phyloP scores from a whole-genome alignment of 2,329 filamentous ascomycete genomes.

The Scytalidium sp. region DNA sequence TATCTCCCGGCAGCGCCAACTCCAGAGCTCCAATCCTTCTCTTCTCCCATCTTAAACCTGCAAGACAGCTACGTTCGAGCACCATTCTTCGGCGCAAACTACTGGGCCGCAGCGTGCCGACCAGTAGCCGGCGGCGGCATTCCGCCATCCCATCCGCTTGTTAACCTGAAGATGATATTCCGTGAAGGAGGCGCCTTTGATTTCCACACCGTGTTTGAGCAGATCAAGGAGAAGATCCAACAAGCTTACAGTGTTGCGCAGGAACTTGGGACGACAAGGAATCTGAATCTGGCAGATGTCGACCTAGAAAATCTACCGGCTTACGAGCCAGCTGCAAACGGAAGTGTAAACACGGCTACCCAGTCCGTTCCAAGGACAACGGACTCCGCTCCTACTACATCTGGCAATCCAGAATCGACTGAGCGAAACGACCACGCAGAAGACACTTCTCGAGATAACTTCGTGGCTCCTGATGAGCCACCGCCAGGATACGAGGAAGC shows the following conservation, averaged over 20 bases:
- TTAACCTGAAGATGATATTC: slow-evolving; percentile 85
- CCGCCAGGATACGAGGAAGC: slow-evolving; percentile 91
- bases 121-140: slow-evolving; percentile 83
- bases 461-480: slow-evolving; percentile 63
- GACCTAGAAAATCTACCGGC: slow-evolving; percentile 85
- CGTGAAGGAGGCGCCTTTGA: slow-evolving; percentile 94
- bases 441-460: not conserved
- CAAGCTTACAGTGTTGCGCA: slow-evolving; percentile 75
- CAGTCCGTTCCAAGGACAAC: not conserved
- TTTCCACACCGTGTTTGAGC: slow-evolving; percentile 78
- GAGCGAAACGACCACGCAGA: not conserved
- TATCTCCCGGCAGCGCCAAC: slow-evolving; percentile 77
- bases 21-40: slow-evolving; percentile 74
- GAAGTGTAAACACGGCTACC: not conserved
- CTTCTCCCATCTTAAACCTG: slow-evolving; percentile 81
- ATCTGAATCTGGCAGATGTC: slow-evolving; percentile 59
- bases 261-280: slow-evolving; percentile 56
- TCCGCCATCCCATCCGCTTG: slow-evolving; percentile 65
- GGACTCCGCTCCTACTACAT: not conserved
- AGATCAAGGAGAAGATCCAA: slow-evolving; percentile 77
- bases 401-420: slow-evolving; percentile 4
- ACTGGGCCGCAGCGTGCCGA: slow-evolving; percentile 77
- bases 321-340: slow-evolving; percentile 61
- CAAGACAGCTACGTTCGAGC: slow-evolving; percentile 83
- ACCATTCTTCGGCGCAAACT: slow-evolving; percentile 90